A percentile compares a stretch with the other conserved stretches of the same genome.
These are phyloP conservation scores for Phyllosticta citrichinensis DNA, from an alignment of 2,329 filamentous ascomycete genomes.

Conservation along the genomic window DNA sequence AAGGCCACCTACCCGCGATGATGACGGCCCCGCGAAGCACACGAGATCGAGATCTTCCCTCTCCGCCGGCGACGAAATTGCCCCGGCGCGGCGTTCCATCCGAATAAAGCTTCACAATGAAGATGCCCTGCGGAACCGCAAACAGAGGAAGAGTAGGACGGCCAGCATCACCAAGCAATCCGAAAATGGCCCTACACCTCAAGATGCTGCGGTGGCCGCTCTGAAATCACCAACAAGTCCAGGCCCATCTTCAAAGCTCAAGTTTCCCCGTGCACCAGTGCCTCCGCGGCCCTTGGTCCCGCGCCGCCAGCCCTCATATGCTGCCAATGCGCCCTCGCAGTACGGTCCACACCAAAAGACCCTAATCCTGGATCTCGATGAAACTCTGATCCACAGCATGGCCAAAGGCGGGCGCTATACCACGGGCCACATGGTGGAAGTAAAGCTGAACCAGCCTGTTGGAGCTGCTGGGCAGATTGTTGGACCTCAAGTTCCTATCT, in stretches of 20 bases:
- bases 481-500: constrained; percentile 84
- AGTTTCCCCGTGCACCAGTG: constrained; percentile 81
- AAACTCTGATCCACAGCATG: constrained; percentile 96
- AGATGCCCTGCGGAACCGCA: constrained; percentile 62
- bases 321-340: constrained; percentile 30
- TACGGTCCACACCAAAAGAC: constrained; percentile 61
- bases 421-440: constrained; percentile 97
- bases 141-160: constrained; percentile 50
- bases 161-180: constrained; percentile 16
- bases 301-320: constrained; percentile 78
- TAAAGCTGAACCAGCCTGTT: constrained; percentile 68
- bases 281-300: constrained; percentile 87
- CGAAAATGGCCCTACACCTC: constrained; percentile 24
- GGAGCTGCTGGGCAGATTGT: constrained; percentile 57
- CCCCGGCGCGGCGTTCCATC: constrained; percentile 67
- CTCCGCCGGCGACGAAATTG: constrained; percentile 49
- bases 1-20: constrained; percentile 21
- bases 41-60: constrained; percentile 51
- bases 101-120: constrained; percentile 84
- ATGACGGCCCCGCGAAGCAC: constrained; percentile 42
- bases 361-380: constrained; percentile 87
- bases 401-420: constrained; percentile 93
- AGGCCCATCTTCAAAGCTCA: constrained; percentile 44
- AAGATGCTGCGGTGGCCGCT: constrained; percentile 52
- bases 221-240: constrained; percentile 92